Percentiles rank a stretch among this genome's conserved stretches.
These are phyloP conservation scores for Plenodomus lindquistii DNA, from an alignment of 2,329 filamentous ascomycete genomes.

Conservation along the genomic window DNA sequence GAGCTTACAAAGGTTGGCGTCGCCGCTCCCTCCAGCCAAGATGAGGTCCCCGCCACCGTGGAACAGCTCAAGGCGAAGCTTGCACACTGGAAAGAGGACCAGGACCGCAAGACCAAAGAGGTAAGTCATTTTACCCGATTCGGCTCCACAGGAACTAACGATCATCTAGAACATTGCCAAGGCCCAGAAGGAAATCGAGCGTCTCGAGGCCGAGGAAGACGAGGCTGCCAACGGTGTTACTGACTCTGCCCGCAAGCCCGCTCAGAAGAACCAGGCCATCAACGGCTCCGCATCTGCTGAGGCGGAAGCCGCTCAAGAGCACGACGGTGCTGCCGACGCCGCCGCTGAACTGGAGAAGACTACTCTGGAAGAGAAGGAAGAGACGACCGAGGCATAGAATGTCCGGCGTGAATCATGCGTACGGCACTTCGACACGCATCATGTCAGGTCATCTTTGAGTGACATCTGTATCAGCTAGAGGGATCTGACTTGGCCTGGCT, in stretches of 20 bases:
- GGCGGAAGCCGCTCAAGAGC: constrained; percentile 59
- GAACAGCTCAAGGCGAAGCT: constrained; percentile 95
- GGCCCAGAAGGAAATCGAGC: constrained; percentile 92
- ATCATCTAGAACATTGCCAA: constrained; percentile 83
- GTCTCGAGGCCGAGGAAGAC: constrained; percentile 73
- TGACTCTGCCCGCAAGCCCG: constrained; percentile 58
- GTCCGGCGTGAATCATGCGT: constrained; percentile 4
- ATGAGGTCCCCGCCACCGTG: constrained; percentile 75
- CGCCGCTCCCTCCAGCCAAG: constrained; percentile 83
- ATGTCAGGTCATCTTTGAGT: constrained; percentile 21
- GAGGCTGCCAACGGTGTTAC: constrained; percentile 58
- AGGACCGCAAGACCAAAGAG: constrained; percentile 85
- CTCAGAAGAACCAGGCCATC: constrained; percentile 55
- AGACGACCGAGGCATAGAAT: constrained; percentile 29
- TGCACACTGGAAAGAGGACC: constrained; percentile 86
- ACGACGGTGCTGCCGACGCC: constrained; percentile 63
- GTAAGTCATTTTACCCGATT: constrained; percentile 58
- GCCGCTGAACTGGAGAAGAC: constrained; percentile 64
- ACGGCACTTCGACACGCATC: constrained; percentile 11
- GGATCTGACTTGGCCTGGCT: constrained; percentile 17
- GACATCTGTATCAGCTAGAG: constrained; percentile 19
- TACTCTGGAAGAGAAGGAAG: constrained; percentile 58
- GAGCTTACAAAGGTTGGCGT: constrained; percentile 83
- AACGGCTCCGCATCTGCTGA: constrained; percentile 58
- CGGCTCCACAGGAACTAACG: not conserved